phyloP scores from a whole-genome alignment of 306 rosid genomes.

The Fragaria vesca region DNA sequence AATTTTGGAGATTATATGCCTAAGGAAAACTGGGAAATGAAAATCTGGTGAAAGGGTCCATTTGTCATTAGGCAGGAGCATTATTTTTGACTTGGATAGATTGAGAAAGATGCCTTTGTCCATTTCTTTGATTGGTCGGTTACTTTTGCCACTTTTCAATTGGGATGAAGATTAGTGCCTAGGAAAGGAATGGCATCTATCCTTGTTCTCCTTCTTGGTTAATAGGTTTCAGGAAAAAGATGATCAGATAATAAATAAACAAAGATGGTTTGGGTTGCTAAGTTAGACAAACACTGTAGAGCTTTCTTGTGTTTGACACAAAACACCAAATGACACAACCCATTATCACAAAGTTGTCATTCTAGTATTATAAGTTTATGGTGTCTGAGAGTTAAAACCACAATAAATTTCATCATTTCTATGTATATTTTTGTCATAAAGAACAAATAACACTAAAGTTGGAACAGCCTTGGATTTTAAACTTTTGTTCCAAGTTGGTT shows the following conservation, averaged over 20 bases:
- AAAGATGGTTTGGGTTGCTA: constrained; percentile 9
- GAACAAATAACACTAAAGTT: background rate
- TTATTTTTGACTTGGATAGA: constrained; percentile 17
- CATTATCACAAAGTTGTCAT: background rate
- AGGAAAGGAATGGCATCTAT: constrained; percentile 49
- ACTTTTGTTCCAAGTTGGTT: background rate
- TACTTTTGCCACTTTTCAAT: constrained; percentile 31
- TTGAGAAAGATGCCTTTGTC: constrained; percentile 52
- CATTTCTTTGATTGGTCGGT: constrained; percentile 52
- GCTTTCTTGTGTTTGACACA: background rate
- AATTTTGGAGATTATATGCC: background rate
- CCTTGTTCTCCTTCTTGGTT: constrained; percentile 37
- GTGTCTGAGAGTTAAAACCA: too few species aligned
- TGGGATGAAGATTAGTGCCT: constrained; percentile 31
- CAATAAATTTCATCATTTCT: too few species aligned
- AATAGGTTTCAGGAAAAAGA: constrained; percentile 32
- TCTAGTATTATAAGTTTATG: background rate
- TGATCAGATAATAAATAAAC: constrained; percentile 18
- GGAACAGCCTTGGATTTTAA: background rate
- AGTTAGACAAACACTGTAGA: background rate
- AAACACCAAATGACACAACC: background rate
- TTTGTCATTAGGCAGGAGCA: constrained; percentile 41
- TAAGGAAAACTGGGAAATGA: background rate
- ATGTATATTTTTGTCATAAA: background rate
- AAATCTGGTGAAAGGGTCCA: constrained; percentile 31